Evolutionary conservation across 2,329 filamentous ascomycete genomes (phyloP), one percentile per base, ranked within the genome.

Genomic region (Fusarium pseudograminearum): DNA sequence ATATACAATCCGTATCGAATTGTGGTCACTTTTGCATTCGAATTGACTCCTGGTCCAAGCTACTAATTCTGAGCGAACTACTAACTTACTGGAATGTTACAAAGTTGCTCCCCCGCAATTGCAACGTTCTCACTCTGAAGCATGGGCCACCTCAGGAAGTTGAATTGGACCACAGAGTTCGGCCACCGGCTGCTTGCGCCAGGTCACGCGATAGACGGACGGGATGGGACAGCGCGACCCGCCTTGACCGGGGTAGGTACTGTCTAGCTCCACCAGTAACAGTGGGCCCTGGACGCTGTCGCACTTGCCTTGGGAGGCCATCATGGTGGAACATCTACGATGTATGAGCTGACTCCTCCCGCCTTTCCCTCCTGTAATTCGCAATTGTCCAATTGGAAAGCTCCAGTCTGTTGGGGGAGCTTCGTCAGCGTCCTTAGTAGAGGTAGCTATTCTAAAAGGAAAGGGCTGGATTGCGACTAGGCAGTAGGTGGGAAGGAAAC

Each of bases 201-300:
- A 74, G 75, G 75, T 77, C 75, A 77, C 75, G 74, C 75, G 75
- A 77, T 77, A 60, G 52, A 71, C 62, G 62, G 67, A 66, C 61
- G 68, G 69, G 67, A 73, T 76, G 73, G 69, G 72, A 51, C 65
- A 66, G 54, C 57, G 62, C 68, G 72, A 52, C 59, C 72, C 62
- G 52, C 60, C 63, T 48, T 56, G 47, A 30, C 48, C 60, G 44
- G 53, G 50, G 33, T 48, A 42, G 40, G 40, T 26, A 28, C 40
- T 36, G 54, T 45, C 22, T 52, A 47, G 47, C 46, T 22, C 48
- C 41, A n/a, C 24, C 18, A 7, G 38, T 14, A 14, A 28, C 20
- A 30, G 44, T 67, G 67, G 66, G 40, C 28, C 47, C 22, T 28
- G 20, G 40, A 26, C 10, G 26, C 24, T 26, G 54, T 54, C 12